A percentile compares a stretch with the other conserved stretches of the same genome.
These are phyloP conservation scores for Russula vinacea DNA, from an alignment of 768 basidiomycete species.

Conservation along the genomic window DNA sequence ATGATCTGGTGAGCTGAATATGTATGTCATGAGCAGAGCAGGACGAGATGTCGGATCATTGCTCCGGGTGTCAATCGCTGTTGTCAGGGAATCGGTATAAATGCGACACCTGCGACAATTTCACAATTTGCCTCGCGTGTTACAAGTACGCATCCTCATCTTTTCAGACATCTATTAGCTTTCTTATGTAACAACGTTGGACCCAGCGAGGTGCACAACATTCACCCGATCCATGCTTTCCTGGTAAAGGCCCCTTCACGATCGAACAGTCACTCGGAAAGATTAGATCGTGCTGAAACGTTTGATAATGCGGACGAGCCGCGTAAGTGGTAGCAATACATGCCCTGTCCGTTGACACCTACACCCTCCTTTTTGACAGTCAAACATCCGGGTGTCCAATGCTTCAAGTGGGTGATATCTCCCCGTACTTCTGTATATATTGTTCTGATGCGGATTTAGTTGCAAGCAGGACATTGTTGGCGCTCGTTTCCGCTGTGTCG, in stretches of 20 bases:
- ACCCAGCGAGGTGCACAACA: constrained; percentile 79
- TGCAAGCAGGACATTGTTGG: constrained; percentile 89
- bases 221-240: constrained; percentile 89
- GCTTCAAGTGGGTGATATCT: constrained; percentile 28
- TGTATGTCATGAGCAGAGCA: constrained; percentile 51
- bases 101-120: constrained; percentile 76
- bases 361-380: constrained; percentile 18
- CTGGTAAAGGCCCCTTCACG: constrained; percentile 53
- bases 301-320: constrained; percentile 23
- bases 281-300: constrained; percentile 23
- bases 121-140: constrained; percentile 78
- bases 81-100: constrained; percentile 71
- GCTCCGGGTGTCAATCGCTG: constrained; percentile 74
- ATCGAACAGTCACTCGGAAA: constrained; percentile 43
- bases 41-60: constrained; percentile 63
- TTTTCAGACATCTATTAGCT: not conserved
- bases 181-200: constrained; percentile 18
- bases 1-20: constrained; percentile 7
- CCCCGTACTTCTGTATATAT: constrained; percentile 1
- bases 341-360: constrained; percentile 6
- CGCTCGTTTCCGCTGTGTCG: constrained; percentile 88
- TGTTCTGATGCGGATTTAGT: constrained; percentile 41
- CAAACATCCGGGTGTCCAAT: constrained; percentile 27
- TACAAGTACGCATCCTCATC: constrained; percentile 54
- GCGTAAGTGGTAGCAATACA: constrained; percentile 15